Base-by-base conservation (phyloP, 805 yeast genomes). In the Metschnikowia orientalis region DNA sequence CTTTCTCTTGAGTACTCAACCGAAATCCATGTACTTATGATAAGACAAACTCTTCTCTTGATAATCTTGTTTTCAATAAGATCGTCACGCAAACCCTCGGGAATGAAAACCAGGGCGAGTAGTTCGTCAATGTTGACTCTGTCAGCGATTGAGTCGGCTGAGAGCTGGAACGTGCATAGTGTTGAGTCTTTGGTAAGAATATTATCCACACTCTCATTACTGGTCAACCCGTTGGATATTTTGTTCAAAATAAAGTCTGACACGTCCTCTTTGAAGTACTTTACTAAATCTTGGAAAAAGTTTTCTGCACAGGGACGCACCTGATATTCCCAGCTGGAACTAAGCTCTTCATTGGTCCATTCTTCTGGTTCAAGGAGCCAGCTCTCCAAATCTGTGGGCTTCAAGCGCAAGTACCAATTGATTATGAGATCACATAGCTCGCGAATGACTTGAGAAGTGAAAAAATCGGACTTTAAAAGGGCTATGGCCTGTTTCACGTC, bases 321-420 rank as follows among this genome's bases (percentile, higher is more conserved):
- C 52, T 84, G 89, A 53, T 66, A 86, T 51, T 89, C 97, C 79
- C 85, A 87, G 51, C 81, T 79, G 4, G 77, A 64, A 31, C 78
- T 71, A 37, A 80, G 61, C 45, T 88, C 95, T 50, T 87, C 95
- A 42, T 79, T 78, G 13, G 84, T 78, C 86, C 95, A 92, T 54
- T 87, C 96, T 54, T 88, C 97, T 0, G 97, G 96, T 39, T 88
- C 95, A 11, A 72, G 56, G 8, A 67, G 54, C 97, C 97, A 92
- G 23, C 75, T 63, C 46, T 84, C 94, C 29, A 90, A 56, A 52
- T 89, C 97, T 2, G 71, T 56, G 0, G 90, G 87, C 38, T 79
- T 75, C 29, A 89, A 57, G 35, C 81, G 73, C 41, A 92, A 65
- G 56, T 86, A 89, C 75, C 81, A 80, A 24, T 71, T 67, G 38